Base-by-base conservation (phyloP, 2,329 filamentous ascomycete species). In the Gaeumannomyces tritici region DNA sequence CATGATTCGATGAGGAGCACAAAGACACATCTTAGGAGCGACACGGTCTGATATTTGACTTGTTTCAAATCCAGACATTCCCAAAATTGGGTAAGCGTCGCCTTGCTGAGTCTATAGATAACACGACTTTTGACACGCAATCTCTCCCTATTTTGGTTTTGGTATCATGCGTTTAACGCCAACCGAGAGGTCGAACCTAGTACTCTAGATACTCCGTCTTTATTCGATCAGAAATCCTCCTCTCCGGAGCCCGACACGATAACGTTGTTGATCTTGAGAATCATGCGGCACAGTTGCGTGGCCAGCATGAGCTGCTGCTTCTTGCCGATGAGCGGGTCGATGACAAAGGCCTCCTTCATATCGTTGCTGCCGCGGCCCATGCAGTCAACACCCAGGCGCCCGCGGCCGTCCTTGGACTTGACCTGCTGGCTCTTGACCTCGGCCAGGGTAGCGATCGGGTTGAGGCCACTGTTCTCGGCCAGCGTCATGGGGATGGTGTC, bases 331-430 rank as follows among this genome's bases (percentile, higher is more conserved):
- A 99, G 80, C 61, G 95, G 96, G 73, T 99, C 95, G 73, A 99
- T 98, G 68, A 97, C 95, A 76, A 99, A 99, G 68, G 95, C 90
- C 69, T 96, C 88, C 80, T 89, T 93, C 95, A 99, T 99, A 78
- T 98, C 88, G 77, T 97, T 98, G 80, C 84, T 92, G 69, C 95
- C 95, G 47, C 87, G 89, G 75, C 90, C 86, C 95, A 99, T 98
- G 82, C 96, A 99, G 80, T 99, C 95, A 57, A 99, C 93, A 68
- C 95, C 95, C 65, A 98, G 82, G 68, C 87, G 86, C 69, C 84
- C 83, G 62, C 81, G 79, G 29, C 76, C 74, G 18, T 31, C 60
- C 56, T 66, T 63, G 11, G 86, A 89, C 82, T 93, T 96, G 70
- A 96, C 89, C 78, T 99, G 95, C 78, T 96, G 88, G 70, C 91